Percentiles rank a stretch among this genome's conserved stretches.
Conservation (phyloP, 441 rosid genomes). For the Isatis lusitanica region DNA sequence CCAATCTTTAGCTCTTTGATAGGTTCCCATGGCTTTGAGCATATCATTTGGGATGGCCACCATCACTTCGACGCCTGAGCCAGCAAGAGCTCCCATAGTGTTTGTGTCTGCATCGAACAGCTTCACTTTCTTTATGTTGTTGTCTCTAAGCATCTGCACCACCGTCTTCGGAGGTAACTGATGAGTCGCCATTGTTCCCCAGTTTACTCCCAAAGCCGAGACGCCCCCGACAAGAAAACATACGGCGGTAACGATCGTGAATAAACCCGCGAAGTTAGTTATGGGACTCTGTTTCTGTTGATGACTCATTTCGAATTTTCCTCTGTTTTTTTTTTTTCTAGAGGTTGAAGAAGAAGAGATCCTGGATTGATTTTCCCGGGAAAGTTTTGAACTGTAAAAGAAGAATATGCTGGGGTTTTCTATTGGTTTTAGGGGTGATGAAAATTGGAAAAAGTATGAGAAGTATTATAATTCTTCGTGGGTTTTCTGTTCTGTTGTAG, state of each 20-base stretch:
- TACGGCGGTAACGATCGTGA: background rate
- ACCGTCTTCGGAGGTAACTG: slow-evolving; percentile 65
- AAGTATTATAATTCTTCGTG: background rate
- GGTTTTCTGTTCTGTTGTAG: background rate
- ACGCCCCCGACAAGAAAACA: slow-evolving; percentile 25
- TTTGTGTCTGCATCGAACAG: slow-evolving; percentile 76
- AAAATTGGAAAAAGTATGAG: background rate
- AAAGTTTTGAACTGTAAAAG: no score
- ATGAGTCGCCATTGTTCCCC: slow-evolving; percentile 89
- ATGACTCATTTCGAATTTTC: slow-evolving; percentile 4
- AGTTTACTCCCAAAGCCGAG: slow-evolving; percentile 78
- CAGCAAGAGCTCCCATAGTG: slow-evolving; percentile 84
- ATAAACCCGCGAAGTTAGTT: background rate
- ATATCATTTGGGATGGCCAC: slow-evolving; percentile 92
- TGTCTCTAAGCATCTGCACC: slow-evolving; percentile 75
- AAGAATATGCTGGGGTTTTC: no score
- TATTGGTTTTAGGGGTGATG: no score
- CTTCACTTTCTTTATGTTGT: slow-evolving; percentile 84
- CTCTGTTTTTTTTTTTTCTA: background rate
- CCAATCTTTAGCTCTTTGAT: slow-evolving; percentile 71
- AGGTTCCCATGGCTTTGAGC: slow-evolving; percentile 62
- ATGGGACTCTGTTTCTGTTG: slow-evolving; percentile 14
- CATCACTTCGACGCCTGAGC: slow-evolving; percentile 82
- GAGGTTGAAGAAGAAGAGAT: background rate
- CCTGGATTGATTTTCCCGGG: no score